phyloP scores from a whole-genome alignment of 176 grass and related monocot species.

The maize (Zea mays) region Zm-B73-REFERENCE-NAM-5.0 NC_050097.1:206491001-206491500 shows the following conservation, averaged over 20 bases:
- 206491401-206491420: background rate
- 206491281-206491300: background rate
- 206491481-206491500: background rate
- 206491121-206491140: slow-evolving; percentile 7
- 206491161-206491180: background rate
- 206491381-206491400: background rate
- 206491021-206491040: slow-evolving; percentile 7
- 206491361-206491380: background rate
- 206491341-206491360: slow-evolving; percentile 4
- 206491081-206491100: slow-evolving; percentile 14
- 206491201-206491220: background rate
- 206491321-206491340: background rate
- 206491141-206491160: slow-evolving; percentile 20
- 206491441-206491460: background rate
- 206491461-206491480: background rate
- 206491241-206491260: background rate
- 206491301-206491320: background rate
- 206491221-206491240: background rate
- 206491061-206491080: background rate
- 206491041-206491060: slow-evolving; percentile 8
- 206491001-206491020: background rate
- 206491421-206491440: background rate
- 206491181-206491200: slow-evolving; percentile 3
- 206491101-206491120: slow-evolving; percentile 4
- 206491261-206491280: background rate